Percentiles rank a stretch among this genome's conserved stretches.
Evolutionary conservation across 306 rosid genomes (phyloP).

Genomic region (Cucumis cinereus): DNA sequence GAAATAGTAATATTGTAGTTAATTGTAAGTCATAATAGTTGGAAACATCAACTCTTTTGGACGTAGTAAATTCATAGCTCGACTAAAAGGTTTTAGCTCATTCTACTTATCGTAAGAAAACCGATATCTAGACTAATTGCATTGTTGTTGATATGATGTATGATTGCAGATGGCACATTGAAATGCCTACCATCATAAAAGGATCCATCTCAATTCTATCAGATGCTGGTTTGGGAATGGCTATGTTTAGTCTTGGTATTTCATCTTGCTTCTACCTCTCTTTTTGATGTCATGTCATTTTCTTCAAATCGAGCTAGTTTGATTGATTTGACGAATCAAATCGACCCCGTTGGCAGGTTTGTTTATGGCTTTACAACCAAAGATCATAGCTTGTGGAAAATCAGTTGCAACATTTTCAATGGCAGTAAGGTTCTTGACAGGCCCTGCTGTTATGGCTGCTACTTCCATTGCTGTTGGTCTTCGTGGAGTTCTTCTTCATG

Average conservation of each 20-base stretch:
- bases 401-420: conserved; percentile 78
- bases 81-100: too few species aligned
- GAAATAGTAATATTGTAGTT: too few species aligned
- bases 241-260: conserved; percentile 86
- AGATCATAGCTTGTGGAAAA: conserved; percentile 83
- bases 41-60: too few species aligned
- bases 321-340: background rate
- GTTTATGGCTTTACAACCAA: conserved; percentile 90
- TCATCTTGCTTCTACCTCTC: background rate
- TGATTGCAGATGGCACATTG: conserved; percentile 47
- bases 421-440: conserved; percentile 86
- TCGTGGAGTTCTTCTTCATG: conserved; percentile 75
- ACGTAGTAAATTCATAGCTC: too few species aligned
- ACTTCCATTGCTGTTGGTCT: conserved; percentile 60
- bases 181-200: conserved; percentile 70
- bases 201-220: conserved; percentile 81
- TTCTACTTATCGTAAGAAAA: too few species aligned
- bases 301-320: background rate
- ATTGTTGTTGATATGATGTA: background rate
- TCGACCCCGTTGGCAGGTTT: conserved; percentile 27
- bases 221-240: conserved; percentile 91
- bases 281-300: background rate
- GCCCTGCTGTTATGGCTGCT: conserved; percentile 88
- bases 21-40: too few species aligned
- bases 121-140: too few species aligned